A percentile compares a stretch with the other conserved stretches of the same genome.
phyloP scores from a whole-genome alignment of 345 rosid species.

The Salix koriyanagi region DNA sequence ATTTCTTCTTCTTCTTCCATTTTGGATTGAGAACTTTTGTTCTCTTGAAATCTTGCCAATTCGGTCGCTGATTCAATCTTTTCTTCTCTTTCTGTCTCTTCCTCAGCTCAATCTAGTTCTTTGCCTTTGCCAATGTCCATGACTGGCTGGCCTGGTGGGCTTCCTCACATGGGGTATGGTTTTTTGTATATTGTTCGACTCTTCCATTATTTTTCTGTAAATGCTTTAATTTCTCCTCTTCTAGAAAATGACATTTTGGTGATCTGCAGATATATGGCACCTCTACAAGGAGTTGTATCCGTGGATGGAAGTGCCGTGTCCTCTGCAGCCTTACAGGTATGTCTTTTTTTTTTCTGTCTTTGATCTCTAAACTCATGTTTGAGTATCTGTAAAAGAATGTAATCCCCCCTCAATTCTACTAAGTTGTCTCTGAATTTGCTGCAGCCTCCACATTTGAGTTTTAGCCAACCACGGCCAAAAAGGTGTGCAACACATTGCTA shows the following conservation, averaged over 20 bases:
- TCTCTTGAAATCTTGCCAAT: background rate
- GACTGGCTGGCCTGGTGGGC: conserved; percentile 89
- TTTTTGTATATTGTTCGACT: background rate
- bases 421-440: background rate
- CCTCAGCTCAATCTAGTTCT: conserved; percentile 61
- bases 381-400: background rate
- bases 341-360: background rate
- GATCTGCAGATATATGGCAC: conserved; percentile 72
- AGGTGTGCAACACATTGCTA: conserved; percentile 95
- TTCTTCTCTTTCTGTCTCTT: background rate
- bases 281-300: conserved; percentile 86
- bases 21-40: background rate
- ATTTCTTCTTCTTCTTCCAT: background rate
- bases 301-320: conserved; percentile 65
- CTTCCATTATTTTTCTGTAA: background rate
- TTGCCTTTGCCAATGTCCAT: conserved; percentile 68
- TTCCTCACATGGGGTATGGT: conserved; percentile 93
- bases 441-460: conserved; percentile 71
- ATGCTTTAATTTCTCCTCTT: conserved; percentile 2
- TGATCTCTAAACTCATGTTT: background rate
- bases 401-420: background rate
- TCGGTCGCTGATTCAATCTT: conserved; percentile 9
- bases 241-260: conserved; percentile 21
- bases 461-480: conserved; percentile 75
- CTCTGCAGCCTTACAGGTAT: conserved; percentile 79